Evolutionary conservation across 192 early-diverging fungal species (phyloP).

Genomic region (Gamsiella multidivaricata): DNA sequence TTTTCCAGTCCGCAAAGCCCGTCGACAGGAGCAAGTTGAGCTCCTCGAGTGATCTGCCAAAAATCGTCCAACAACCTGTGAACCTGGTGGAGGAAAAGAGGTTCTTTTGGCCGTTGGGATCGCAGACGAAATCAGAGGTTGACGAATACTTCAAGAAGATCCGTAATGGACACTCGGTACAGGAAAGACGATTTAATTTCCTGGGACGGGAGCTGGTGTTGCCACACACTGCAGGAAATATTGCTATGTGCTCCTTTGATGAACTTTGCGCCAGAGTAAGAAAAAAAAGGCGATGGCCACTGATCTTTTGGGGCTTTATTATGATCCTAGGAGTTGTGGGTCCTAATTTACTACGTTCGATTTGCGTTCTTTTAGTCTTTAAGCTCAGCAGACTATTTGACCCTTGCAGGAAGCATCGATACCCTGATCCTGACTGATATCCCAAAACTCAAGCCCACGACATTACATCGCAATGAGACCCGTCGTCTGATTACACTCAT

Average conservation of each 20-base stretch:
- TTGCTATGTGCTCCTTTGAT: constrained; percentile 80
- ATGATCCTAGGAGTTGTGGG: too few relatives aligned
- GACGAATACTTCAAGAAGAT: constrained; percentile 46
- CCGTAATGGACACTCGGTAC: constrained; percentile 36
- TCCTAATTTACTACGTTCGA: background rate
- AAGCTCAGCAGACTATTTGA: constrained; percentile 91
- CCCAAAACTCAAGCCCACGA: constrained; percentile 63
- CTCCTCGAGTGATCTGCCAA: constrained; percentile 16
- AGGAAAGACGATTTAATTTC: constrained; percentile 69
- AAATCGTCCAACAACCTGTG: constrained; percentile 25
- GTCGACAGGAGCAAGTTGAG: constrained; percentile 22
- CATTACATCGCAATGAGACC: constrained; percentile 84
- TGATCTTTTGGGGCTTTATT: background rate
- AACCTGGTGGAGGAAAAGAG: constrained; percentile 67
- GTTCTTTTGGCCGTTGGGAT: constrained; percentile 77
- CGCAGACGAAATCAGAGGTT: constrained; percentile 58
- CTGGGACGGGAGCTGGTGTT: constrained; percentile 79
- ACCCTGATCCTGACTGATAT: constrained; percentile 84
- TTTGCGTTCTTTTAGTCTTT: constrained; percentile 56
- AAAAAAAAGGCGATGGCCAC: background rate
- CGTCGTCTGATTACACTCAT: constrained; percentile 94
- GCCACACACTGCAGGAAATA: constrained; percentile 71
- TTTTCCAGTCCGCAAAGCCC: constrained; percentile 43
- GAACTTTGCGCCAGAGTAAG: constrained; percentile 76
- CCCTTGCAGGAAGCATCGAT: constrained; percentile 78